Evolutionary conservation across 768 basidiomycete species (phyloP), one percentile per base, ranked within the genome.

Genomic region (Serendipita indica): DNA sequence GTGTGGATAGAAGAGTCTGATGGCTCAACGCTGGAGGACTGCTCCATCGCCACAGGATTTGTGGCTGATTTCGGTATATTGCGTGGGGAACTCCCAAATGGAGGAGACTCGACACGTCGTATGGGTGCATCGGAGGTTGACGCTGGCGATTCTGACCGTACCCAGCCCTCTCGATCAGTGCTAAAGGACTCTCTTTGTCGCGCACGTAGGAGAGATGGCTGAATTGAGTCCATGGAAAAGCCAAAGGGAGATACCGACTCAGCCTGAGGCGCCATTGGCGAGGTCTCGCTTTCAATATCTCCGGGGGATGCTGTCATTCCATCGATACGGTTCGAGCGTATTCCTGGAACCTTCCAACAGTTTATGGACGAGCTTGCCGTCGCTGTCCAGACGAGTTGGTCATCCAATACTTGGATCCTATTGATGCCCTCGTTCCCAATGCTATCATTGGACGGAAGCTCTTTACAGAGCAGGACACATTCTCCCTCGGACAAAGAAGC

Each of bases 331-430:
- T 16, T 54, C 7, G 22, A 25, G 4, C 49, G 49, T 30, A n/a
- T 27, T 57, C 73, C 68, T 4, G 87, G 84, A 0, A 88, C 79
- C 39, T 73, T 75, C 93, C 92, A 98, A 22, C 91, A 77, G 65
- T 77, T 83, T 64, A 97, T 77, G 57, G 77, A 84, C 4, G 90
- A 90, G 41, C 76, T 81, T 4, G 89, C 86, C 1, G 84, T 84
- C 0, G 92, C 90, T 0, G 92, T 89, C 93, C 93, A 98, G 2
- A 97, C 76, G 33, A 84, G 75, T 57, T 79, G 77, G 65, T 96
- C 88, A 64, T 92, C 89, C 73, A 88, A 79, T 1, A 79, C 83
- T 20, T 84, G 79, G 45, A 97, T 82, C 66, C 82, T 83, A 71
- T 87, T 88, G 66, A 98, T 82, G 5, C 86, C 86, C 39, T 83